Conservation (phyloP, 129 eudicot genomes). For the Flaveria sonorensis region DNA sequence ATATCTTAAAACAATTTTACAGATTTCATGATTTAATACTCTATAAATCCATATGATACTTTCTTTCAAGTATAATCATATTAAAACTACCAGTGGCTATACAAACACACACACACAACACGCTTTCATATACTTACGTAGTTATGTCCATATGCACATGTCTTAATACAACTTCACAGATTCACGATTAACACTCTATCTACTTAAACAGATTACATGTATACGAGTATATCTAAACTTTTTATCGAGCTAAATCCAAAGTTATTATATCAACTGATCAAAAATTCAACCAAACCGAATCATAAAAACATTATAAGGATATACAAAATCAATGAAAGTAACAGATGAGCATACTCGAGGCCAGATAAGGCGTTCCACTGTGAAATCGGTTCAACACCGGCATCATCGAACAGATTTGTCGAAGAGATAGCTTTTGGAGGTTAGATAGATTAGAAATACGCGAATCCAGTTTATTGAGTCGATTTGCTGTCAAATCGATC, state of each 20-base stretch:
- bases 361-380: slow-evolving; percentile 65
- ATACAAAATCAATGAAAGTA: background rate
- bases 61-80: slow-evolving; percentile 4
- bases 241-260: background rate
- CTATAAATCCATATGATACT: background rate
- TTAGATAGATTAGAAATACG: slow-evolving; percentile 63
- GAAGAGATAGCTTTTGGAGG: slow-evolving; percentile 85
- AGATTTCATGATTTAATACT: background rate
- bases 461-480: slow-evolving; percentile 66
- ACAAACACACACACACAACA: slow-evolving; percentile 7
- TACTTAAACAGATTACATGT: background rate
- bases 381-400: slow-evolving; percentile 65
- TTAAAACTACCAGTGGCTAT: background rate
- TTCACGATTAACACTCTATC: background rate
- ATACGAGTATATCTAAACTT: background rate
- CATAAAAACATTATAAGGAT: background rate
- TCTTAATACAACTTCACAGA: no score
- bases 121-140: background rate
- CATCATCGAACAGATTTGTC: slow-evolving; percentile 69
- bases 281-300: background rate
- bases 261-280: background rate
- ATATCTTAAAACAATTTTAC: background rate
- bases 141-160: background rate
- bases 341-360: slow-evolving; percentile 52
- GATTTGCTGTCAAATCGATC: slow-evolving; percentile 87